A percentile compares a stretch with the other conserved stretches of the same genome.
These are phyloP conservation scores for Hymenoscyphus salicellus DNA, from an alignment of 2,329 filamentous ascomycete genomes.

Conservation along the genomic window DNA sequence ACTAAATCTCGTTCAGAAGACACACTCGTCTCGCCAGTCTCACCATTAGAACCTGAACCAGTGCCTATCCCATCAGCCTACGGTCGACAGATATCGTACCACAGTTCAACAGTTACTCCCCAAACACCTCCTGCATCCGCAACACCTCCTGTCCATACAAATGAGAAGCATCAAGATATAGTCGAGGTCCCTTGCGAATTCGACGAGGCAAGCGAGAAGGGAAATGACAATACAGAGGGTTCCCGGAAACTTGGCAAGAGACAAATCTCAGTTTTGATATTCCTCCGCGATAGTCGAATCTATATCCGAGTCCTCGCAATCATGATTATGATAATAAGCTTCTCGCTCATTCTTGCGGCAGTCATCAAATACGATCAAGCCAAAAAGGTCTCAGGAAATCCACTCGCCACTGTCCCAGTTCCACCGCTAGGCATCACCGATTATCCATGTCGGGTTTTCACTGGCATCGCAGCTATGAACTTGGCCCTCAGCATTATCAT, in stretches of 20 bases:
- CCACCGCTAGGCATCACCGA: slow-evolving; percentile 19
- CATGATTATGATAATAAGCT: slow-evolving; percentile 20
- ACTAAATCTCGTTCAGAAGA: neutral
- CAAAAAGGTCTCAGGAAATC: slow-evolving; percentile 15
- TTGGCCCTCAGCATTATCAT: slow-evolving; percentile 17
- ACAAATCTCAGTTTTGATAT: slow-evolving; percentile 8
- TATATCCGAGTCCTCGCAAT: slow-evolving; percentile 21
- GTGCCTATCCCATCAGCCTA: slow-evolving; percentile 18
- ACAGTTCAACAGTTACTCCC: neutral
- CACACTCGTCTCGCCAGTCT: neutral
- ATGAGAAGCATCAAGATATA: neutral
- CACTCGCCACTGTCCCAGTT: slow-evolving; percentile 12
- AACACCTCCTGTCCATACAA: neutral
- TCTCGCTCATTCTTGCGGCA: slow-evolving; percentile 22
- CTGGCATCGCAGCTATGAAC: slow-evolving; percentile 19
- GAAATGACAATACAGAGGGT: neutral
- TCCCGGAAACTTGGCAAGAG: neutral
- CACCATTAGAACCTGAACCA: neutral
- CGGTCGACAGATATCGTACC: slow-evolving; percentile 19
- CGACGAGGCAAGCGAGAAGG: neutral
- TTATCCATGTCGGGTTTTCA: slow-evolving; percentile 20
- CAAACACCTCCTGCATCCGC: neutral
- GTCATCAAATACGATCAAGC: slow-evolving; percentile 21
- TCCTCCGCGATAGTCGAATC: slow-evolving; percentile 10
- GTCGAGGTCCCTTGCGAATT: neutral